Percentiles rank a stretch among this genome's conserved stretches.
Evolutionary conservation across 768 basidiomycete species (phyloP).

Genomic region (Russula sp.): DNA sequence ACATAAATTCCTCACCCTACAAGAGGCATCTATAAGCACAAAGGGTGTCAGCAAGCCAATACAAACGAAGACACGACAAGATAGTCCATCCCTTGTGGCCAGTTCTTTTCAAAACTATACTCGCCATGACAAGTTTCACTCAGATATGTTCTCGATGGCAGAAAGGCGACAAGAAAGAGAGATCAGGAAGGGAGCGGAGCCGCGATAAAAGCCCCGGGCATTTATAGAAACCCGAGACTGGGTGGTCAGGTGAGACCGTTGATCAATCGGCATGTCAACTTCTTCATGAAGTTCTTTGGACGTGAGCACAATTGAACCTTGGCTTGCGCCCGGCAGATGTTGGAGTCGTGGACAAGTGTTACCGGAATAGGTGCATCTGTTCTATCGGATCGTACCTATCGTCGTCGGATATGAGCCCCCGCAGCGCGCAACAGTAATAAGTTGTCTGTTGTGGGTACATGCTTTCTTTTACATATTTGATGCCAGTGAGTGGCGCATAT

Average conservation of each 20-base stretch:
- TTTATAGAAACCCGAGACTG: neutral
- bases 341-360: neutral
- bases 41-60: constrained; percentile 7
- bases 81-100: constrained; percentile 44
- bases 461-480: too few relatives aligned
- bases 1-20: constrained; percentile 48
- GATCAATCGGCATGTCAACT: neutral
- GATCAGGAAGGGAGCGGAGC: neutral
- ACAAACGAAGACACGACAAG: constrained; percentile 4
- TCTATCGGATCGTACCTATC: neutral
- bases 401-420: neutral
- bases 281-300: neutral
- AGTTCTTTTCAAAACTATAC: constrained; percentile 52
- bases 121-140: constrained; percentile 38
- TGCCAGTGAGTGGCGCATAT: too few relatives aligned
- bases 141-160: constrained; percentile 15
- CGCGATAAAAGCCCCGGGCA: neutral
- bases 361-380: neutral
- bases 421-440: neutral
- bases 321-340: neutral
- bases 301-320: neutral
- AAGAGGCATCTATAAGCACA: constrained; percentile 51
- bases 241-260: neutral
- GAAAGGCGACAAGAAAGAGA: neutral
- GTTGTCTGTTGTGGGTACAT: neutral